Evolutionary conservation across 306 rosid species (phyloP).

Genomic region (Cucurbita ficifolia): DNA sequence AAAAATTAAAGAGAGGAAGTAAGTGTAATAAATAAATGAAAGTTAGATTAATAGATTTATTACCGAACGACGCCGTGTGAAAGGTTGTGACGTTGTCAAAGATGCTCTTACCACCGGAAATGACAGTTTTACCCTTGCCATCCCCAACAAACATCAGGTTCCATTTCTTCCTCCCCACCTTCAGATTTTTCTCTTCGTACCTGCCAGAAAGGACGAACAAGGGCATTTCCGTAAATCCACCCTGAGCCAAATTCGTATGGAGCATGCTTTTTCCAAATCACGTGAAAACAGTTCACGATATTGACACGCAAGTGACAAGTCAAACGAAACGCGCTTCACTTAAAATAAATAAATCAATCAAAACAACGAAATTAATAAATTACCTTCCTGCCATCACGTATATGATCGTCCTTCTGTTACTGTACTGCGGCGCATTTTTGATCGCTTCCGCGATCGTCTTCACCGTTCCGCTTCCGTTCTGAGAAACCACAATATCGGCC

Average conservation of each 20-base stretch:
- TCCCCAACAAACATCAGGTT: slow-evolving; percentile 84
- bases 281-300: background rate
- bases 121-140: slow-evolving; percentile 61
- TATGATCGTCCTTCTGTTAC: slow-evolving; percentile 44
- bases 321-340: background rate
- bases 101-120: slow-evolving; percentile 44
- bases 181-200: slow-evolving; percentile 69
- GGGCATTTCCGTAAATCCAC: background rate
- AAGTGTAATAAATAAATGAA: background rate
- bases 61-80: slow-evolving; percentile 90
- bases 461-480: slow-evolving; percentile 49
- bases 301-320: background rate
- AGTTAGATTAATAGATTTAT: background rate
- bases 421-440: slow-evolving; percentile 47
- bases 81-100: slow-evolving; percentile 41
- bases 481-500: slow-evolving; percentile 57
- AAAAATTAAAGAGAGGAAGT: background rate
- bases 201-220: slow-evolving; percentile 12
- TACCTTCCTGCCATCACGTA: slow-evolving; percentile 93
- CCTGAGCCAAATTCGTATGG: background rate
- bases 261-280: background rate
- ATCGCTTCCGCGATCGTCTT: slow-evolving; percentile 65
- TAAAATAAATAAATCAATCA: too few species aligned
- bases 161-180: slow-evolving; percentile 74
- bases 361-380: too few species aligned